phyloP scores from a whole-genome alignment of 2,329 filamentous ascomycete genomes.

The Aspergillus persii region DNA sequence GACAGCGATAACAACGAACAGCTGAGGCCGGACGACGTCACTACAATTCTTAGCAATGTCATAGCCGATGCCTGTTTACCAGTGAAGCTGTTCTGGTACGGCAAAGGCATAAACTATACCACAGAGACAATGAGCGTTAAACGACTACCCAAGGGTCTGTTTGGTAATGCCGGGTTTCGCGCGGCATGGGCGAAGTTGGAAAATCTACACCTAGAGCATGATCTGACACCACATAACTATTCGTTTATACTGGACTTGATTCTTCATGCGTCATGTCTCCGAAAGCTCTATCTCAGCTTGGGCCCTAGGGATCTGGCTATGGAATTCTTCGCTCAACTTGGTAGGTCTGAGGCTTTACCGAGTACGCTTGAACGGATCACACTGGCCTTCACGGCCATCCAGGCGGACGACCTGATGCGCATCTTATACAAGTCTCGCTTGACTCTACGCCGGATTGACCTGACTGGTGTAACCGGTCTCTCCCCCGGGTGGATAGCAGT shows the following conservation, averaged over 20 bases:
- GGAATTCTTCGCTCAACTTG: conserved; percentile 9
- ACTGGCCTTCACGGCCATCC: conserved; percentile 4
- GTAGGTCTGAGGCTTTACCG: not conserved
- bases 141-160: conserved; percentile 10
- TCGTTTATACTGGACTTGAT: conserved; percentile 10
- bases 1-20: not conserved
- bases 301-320: conserved; percentile 7
- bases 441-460: conserved; percentile 1
- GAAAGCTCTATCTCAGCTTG: conserved; percentile 12
- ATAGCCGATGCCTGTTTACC: conserved; percentile 8
- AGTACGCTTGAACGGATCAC: conserved; percentile 7
- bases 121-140: conserved; percentile 8
- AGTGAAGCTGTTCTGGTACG: conserved; percentile 14
- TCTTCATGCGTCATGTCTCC: conserved; percentile 1
- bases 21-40: conserved; percentile 11
- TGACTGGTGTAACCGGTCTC: conserved; percentile 2
- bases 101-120: conserved; percentile 10
- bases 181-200: conserved; percentile 3
- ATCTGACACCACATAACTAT: conserved; percentile 11
- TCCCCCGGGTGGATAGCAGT: not conserved
- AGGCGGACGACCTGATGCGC: conserved; percentile 1
- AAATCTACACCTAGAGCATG: conserved; percentile 13
- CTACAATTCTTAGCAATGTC: conserved; percentile 5
- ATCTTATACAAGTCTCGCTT: conserved; percentile 4
- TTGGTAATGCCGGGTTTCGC: conserved; percentile 3